Conservation (phyloP, 345 rosid species). For the Litchi chinensis region DNA sequence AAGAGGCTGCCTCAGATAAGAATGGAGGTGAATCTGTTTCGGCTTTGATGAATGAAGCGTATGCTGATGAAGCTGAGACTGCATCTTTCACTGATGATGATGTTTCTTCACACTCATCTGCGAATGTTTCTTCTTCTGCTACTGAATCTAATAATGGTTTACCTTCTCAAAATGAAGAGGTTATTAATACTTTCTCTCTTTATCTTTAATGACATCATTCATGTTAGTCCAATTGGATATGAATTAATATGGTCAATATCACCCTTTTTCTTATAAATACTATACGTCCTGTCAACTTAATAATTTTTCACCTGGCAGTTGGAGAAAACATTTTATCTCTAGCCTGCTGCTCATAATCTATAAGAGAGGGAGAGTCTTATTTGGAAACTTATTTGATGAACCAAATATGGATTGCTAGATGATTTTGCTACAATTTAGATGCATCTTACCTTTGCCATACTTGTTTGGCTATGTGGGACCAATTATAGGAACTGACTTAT, state of each 20-base stretch:
- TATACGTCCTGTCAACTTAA: neutral
- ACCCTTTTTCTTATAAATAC: conserved; percentile 18
- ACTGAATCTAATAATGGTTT: conserved; percentile 48
- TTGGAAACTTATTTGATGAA: conserved; percentile 12
- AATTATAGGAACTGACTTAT: conserved; percentile 2
- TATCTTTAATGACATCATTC: neutral
- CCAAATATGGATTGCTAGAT: neutral
- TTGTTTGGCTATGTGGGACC: conserved; percentile 5
- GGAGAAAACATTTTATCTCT: neutral
- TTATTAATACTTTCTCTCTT: conserved; percentile 19
- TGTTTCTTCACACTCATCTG: conserved; percentile 78
- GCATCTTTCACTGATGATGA: conserved; percentile 78
- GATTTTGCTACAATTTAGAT: neutral
- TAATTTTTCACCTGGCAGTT: neutral
- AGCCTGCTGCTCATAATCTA: neutral
- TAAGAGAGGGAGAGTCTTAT: neutral
- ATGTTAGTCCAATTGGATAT: conserved; percentile 2
- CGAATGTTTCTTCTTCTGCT: conserved; percentile 49
- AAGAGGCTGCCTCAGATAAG: conserved; percentile 41
- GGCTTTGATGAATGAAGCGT: conserved; percentile 73
- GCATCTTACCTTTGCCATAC: neutral
- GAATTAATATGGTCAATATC: neutral
- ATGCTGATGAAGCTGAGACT: conserved; percentile 78
- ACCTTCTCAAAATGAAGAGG: conserved; percentile 55
- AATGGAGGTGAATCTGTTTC: conserved; percentile 72